Base-by-base conservation (phyloP, 371 early-diverging fungal species). In the Basidiobolus meristosporus region DNA sequence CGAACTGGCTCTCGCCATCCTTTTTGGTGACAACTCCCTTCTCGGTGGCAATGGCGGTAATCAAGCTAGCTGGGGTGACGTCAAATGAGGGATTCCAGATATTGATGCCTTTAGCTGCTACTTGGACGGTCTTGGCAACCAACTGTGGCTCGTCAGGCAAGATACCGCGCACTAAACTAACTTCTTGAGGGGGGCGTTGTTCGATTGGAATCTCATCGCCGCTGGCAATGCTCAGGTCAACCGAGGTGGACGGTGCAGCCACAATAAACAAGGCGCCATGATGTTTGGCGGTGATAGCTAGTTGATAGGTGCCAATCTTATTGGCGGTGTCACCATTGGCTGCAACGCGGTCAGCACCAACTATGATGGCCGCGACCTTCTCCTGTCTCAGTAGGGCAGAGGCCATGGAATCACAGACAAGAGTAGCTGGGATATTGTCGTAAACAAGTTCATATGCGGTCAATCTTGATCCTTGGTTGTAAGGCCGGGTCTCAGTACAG, bases 51-150 rank as follows among this genome's bases (percentile, higher is more conserved):
- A 96, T 84, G 7, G 82, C 86, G 9, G 79, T 69, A 43, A 96
- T 86, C 26, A 96, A 64, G 9, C 50, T 41, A 1, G 84, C 82
- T 3, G 93, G 91, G 0, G 93, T 90, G 12, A 93, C 87, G 56
- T 89, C 97, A 52, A 96, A 96, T 40, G 84, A 79, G 14, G 95
- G 97, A 51, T 93, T 93, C 92, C 93, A 96, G 15, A 90, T 88
- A 21, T 60, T 54, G 47, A 90, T 81, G 1, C 77, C 77, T 12
- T 67, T 53, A 2, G 95, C 87, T 2, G 90, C 88, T 26, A 90
- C 80, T 39, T 71, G 70, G 0, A 93, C 68, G 2, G 75, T 69
- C 18, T 63, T 61, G 0, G 45, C 54, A n/a, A 16, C 30, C 23
- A 23, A 39, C 28, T 45, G 50, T 33, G 51, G 41, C 48, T 44